Evolutionary conservation across 2,329 filamentous ascomycete species (phyloP).

Genomic region (Juglanconis sp.): DNA sequence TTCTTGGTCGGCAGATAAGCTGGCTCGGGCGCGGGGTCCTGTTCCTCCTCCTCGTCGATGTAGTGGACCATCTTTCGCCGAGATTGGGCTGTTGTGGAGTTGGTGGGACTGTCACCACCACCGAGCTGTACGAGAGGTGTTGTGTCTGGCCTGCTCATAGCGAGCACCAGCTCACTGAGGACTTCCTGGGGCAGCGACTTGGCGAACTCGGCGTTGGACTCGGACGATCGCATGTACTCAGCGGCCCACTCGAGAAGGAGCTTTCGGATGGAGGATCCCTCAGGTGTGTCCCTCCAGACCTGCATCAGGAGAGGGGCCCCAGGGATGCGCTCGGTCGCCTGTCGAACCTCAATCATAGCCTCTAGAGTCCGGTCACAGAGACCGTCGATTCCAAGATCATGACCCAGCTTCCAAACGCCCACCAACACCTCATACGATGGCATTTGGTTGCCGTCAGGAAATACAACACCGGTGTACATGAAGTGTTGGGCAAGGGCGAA

Average conservation of each 20-base stretch:
- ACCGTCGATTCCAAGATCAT: constrained; percentile 49
- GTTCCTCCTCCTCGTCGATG: constrained; percentile 38
- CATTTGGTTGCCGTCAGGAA: constrained; percentile 37
- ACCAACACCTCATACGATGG: constrained; percentile 55
- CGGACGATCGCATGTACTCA: constrained; percentile 59
- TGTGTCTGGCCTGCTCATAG: constrained; percentile 55
- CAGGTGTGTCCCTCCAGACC: constrained; percentile 60
- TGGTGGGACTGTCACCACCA: constrained; percentile 12
- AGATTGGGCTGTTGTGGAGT: constrained; percentile 16
- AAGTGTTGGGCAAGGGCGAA: constrained; percentile 56
- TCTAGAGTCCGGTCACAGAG: constrained; percentile 55
- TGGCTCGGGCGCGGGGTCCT: constrained; percentile 34
- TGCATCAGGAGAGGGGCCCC: constrained; percentile 56
- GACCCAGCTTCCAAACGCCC: constrained; percentile 54
- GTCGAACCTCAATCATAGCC: constrained; percentile 55
- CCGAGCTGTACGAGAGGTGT: constrained; percentile 32
- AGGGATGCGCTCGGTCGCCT: constrained; percentile 52
- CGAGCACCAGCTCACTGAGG: constrained; percentile 59
- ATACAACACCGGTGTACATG: constrained; percentile 49
- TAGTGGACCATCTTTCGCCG: constrained; percentile 48
- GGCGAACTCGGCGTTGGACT: constrained; percentile 55
- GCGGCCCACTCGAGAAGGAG: constrained; percentile 60
- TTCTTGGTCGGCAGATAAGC: constrained; percentile 33
- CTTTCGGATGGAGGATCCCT: constrained; percentile 56
- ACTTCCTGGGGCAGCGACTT: constrained; percentile 61